phyloP scores from a whole-genome alignment of 257 asterid genomes.

The Voacanga thouarsii region DNA sequence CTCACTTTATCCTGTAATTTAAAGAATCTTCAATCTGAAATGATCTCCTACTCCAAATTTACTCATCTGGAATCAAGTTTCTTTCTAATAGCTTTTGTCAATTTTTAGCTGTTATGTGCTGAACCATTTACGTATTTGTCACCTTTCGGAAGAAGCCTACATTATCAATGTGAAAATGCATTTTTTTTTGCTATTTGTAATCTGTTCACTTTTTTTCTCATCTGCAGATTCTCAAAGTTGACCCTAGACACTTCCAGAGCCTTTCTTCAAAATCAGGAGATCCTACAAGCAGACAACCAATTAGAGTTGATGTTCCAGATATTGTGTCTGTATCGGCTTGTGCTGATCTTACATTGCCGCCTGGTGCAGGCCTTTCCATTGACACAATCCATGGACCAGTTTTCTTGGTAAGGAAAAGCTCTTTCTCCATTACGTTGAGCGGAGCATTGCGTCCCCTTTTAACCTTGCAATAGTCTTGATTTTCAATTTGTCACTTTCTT shows the following conservation, averaged over 20 bases:
- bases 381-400: constrained; percentile 75
- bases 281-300: constrained; percentile 38
- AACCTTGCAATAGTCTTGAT: background rate
- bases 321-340: constrained; percentile 76
- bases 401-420: constrained; percentile 51
- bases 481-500: background rate
- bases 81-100: background rate
- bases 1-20: background rate
- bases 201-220: background rate
- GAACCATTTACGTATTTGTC: background rate
- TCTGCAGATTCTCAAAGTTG: constrained; percentile 53
- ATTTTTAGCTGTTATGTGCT: background rate
- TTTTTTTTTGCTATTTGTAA: background rate
- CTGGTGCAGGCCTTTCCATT: constrained; percentile 93
- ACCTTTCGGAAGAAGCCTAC: background rate
- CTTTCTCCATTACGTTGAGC: background rate
- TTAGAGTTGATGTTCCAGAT: constrained; percentile 65
- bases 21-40: background rate
- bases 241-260: constrained; percentile 47
- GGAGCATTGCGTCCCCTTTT: background rate
- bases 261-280: constrained; percentile 66
- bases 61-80: background rate
- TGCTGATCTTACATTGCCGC: constrained; percentile 93
- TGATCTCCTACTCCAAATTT: background rate
- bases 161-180: background rate